Evolutionary conservation across 805 yeast species (phyloP).

Genomic region (Scheffersomyces spartinae): DNA sequence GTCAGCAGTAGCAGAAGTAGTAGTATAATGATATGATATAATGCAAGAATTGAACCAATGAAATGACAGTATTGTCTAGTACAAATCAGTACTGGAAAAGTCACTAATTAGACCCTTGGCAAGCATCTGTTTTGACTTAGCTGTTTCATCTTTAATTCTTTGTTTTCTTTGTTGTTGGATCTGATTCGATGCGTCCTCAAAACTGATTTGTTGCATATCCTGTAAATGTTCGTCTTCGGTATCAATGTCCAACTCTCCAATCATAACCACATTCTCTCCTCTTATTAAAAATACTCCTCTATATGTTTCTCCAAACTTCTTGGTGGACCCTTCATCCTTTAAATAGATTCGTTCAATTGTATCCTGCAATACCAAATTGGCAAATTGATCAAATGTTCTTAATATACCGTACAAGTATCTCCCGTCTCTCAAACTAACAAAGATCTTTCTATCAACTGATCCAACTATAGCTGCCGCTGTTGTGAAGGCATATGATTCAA

Average conservation of each 20-base stretch:
- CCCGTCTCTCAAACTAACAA: slow-evolving; percentile 84
- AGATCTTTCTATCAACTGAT: slow-evolving; percentile 72
- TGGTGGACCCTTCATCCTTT: slow-evolving; percentile 22
- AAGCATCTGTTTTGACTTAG: slow-evolving; percentile 36
- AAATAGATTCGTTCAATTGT: slow-evolving; percentile 76
- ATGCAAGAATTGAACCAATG: too few species aligned
- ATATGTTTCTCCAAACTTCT: slow-evolving; percentile 59
- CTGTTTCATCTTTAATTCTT: slow-evolving; percentile 29
- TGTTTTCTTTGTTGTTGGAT: slow-evolving; percentile 15
- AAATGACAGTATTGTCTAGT: too few species aligned
- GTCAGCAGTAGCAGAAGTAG: too few species aligned
- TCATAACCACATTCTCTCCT: slow-evolving; percentile 90
- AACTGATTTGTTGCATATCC: slow-evolving; percentile 46
- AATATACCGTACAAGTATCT: slow-evolving; percentile 77
- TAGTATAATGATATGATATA: too few species aligned
- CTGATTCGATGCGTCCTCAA: slow-evolving; percentile 44
- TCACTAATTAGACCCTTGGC: slow-evolving; percentile 48
- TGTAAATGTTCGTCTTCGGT: slow-evolving; percentile 63
- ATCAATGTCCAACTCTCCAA: slow-evolving; percentile 90
- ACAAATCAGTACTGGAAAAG: slow-evolving; percentile 43
- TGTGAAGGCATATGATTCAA: slow-evolving; percentile 74
- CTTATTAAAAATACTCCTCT: slow-evolving; percentile 81
- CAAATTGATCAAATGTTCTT: slow-evolving; percentile 92
- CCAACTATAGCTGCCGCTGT: slow-evolving; percentile 88
- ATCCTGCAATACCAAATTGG: slow-evolving; percentile 86